Conservation (phyloP, 257 asterid species). For the Forsythia suspensa region DNA sequence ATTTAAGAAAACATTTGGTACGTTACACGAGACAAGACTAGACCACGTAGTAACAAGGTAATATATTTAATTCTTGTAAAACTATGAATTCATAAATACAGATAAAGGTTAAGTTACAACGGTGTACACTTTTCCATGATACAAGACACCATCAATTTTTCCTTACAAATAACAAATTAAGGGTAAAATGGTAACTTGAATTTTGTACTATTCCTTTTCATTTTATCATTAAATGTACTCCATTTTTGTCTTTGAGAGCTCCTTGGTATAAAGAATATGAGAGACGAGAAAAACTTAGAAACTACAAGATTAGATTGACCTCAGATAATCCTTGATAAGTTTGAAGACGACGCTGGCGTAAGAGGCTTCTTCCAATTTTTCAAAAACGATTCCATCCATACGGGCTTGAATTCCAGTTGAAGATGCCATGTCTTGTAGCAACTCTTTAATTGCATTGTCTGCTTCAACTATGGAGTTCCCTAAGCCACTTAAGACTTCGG, state of each 20-base stretch:
- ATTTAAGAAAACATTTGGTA: too few species aligned
- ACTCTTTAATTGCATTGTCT: constrained; percentile 51
- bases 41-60: too few species aligned
- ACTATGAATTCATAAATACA: background rate
- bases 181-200: background rate
- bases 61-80: background rate
- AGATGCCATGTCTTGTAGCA: constrained; percentile 53
- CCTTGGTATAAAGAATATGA: background rate
- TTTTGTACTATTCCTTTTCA: background rate
- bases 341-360: constrained; percentile 40
- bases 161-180: background rate
- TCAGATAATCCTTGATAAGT: constrained; percentile 50
- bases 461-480: constrained; percentile 64
- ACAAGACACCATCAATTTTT: background rate
- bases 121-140: background rate
- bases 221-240: background rate
- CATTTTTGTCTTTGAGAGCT: background rate
- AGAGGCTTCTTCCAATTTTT: constrained; percentile 58
- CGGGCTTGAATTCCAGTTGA: constrained; percentile 77
- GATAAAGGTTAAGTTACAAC: background rate
- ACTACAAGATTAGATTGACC: constrained; percentile 40
- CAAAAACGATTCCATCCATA: constrained; percentile 72
- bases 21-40: too few species aligned
- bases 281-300: background rate
- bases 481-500: constrained; percentile 54